Base-by-base conservation (phyloP, 2,329 filamentous ascomycete species). In the Fusarium nygamai region DNA sequence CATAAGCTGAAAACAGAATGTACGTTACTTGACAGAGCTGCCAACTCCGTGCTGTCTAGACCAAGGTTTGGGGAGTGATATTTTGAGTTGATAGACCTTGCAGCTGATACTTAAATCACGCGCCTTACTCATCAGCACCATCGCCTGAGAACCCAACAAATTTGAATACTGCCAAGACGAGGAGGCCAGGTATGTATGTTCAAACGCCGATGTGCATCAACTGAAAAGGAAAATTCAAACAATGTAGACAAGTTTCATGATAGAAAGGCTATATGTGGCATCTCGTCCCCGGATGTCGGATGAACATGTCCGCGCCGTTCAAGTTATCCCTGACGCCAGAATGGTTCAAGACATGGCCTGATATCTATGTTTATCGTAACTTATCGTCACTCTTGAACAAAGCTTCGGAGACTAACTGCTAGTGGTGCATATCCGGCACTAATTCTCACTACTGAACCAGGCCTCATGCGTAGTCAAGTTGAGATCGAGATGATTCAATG, bases 321-420 rank as follows among this genome's bases (percentile, higher is more conserved):
- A 54, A 54, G 8, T 29, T 22, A 22, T 20, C 46, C 27, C 39
- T 43, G 38, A 43, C 14, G 17, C 19, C 7, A 57, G n/a, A 61
- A 34, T 27, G 8, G 31, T 36, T 44, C 22, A n/a, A 31, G 47
- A 19, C 8, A 24, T 36, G 48, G 11, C 17, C n/a, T 43, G 58
- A 61, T 41, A 48, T 64, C 19, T 60, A 19, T 24, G 29, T n/a
- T 16, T 27, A n/a, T 24, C 17, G 29, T 22, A 20, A 41, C 31
- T 33, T 39, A 31, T 33, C 38, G 16, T 46, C 29, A 20, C 29
- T 29, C 11, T 16, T 36, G 27, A 66, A 27, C 33, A 53, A 47
- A 61, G 44, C 44, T 20, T 51, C 31, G n/a, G 47, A 34, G 34
- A 12, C 63, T 66, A 64, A 48, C 59, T 64, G n/a, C n/a, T 64